Evolutionary conservation across 176 grass and related monocot genomes (phyloP).

Genomic region (Puccinellia tenuiflora): DNA sequence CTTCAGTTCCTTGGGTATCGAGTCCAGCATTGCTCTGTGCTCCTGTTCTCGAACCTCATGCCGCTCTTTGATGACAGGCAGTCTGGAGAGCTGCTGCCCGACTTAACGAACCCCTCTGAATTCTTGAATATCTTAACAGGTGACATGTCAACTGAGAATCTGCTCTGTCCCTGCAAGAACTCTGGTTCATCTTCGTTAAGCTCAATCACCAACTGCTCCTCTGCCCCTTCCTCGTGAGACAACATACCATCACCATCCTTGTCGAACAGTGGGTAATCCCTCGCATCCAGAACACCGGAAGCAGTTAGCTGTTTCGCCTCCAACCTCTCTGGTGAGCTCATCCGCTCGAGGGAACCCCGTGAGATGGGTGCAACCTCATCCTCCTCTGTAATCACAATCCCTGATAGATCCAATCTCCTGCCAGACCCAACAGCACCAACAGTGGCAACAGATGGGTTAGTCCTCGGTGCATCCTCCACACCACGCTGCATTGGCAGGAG

Average conservation of each 20-base stretch:
- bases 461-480: constrained; percentile 40
- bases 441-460: constrained; percentile 45
- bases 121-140: constrained; percentile 98
- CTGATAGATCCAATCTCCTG: constrained; percentile 63
- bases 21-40: constrained; percentile 95
- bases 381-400: constrained; percentile 74
- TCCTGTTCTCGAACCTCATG: constrained; percentile 87
- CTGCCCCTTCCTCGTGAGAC: constrained; percentile 85
- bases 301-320: constrained; percentile 89
- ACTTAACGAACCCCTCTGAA: constrained; percentile 87
- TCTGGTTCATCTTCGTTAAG: constrained; percentile 92
- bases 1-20: constrained; percentile 95
- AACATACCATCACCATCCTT: constrained; percentile 76
- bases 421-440: constrained; percentile 3
- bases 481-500: constrained; percentile 59
- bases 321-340: constrained; percentile 94
- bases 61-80: constrained; percentile 90
- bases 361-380: constrained; percentile 48
- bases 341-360: constrained; percentile 56
- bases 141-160: constrained; percentile 85
- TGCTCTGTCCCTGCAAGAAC: constrained; percentile 84
- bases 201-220: constrained; percentile 82
- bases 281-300: constrained; percentile 64
- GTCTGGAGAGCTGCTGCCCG: constrained; percentile 81
- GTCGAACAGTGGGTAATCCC: constrained; percentile 72